These are phyloP conservation scores for Trichophyton rubrum DNA, from an alignment of 2,329 filamentous ascomycete genomes.

Conservation along the genomic window DNA sequence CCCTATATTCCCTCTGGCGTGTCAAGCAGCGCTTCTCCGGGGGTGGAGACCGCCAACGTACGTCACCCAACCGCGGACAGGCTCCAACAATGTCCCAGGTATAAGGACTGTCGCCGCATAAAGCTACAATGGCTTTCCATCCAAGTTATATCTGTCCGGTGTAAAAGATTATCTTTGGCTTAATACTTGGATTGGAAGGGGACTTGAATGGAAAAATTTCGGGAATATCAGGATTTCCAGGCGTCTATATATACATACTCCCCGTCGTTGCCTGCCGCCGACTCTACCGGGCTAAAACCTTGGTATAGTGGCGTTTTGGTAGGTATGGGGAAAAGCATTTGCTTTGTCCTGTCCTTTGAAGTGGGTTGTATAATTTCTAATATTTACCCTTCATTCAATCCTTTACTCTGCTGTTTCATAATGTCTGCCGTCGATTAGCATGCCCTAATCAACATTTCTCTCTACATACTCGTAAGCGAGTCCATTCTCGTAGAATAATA, in stretches of 20 bases:
- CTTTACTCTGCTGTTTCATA: not conserved
- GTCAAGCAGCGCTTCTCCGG: slow-evolving; percentile 18
- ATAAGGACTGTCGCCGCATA: not conserved
- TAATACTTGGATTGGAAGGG: not conserved
- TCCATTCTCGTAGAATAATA: not conserved
- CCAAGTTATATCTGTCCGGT: not conserved
- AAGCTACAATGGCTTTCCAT: not conserved
- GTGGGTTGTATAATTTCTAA: not conserved
- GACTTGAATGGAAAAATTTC: not conserved
- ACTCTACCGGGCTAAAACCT: not conserved
- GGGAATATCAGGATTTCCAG: not conserved
- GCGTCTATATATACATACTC: not conserved
- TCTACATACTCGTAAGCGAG: not conserved
- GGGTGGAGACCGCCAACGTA: slow-evolving; percentile 10
- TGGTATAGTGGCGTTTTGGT: not conserved
- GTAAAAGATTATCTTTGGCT: not conserved
- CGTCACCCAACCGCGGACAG: not conserved
- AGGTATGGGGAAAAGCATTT: not conserved
- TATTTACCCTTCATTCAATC: not conserved
- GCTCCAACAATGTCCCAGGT: slow-evolving; percentile 14
- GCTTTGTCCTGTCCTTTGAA: not conserved
- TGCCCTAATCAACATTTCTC: not conserved
- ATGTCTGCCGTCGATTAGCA: not conserved
- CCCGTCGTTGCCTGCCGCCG: not conserved
- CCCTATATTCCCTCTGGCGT: slow-evolving; percentile 30